Conservation (phyloP, 176 grass and related monocot species). For the Poa annua region DNA sequence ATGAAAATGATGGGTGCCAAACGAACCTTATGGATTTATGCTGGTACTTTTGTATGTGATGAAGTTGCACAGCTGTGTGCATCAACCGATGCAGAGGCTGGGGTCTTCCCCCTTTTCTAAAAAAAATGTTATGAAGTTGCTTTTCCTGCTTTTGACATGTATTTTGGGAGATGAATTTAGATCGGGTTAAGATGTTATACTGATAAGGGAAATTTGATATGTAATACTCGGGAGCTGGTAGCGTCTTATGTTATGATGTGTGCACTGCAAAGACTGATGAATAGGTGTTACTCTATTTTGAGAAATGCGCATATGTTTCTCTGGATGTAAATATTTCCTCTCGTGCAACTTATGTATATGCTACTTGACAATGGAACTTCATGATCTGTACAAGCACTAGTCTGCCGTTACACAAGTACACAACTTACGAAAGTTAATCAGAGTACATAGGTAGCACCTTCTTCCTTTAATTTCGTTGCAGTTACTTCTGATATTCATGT, state of each 20-base stretch:
- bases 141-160: neutral
- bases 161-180: neutral
- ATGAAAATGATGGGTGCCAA: too few species aligned
- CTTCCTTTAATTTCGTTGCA: neutral
- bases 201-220: neutral
- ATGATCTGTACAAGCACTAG: slow-evolving; percentile 16
- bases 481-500: neutral
- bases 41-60: neutral
- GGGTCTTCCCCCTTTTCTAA: too few species aligned
- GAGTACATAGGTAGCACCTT: neutral
- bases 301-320: neutral
- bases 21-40: neutral
- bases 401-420: neutral
- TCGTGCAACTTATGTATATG: neutral
- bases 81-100: too few species aligned
- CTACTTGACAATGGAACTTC: neutral
- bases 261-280: neutral
- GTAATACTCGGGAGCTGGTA: slow-evolving; percentile 1
- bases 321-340: neutral
- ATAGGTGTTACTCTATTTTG: neutral
- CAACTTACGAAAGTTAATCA: neutral
- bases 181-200: slow-evolving; percentile 41
- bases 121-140: too few species aligned
- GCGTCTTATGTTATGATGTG: neutral
- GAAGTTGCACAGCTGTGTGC: neutral